Conservation (phyloP, 768 basidiomycete genomes). For the Phanerochaete sordida region DNA sequence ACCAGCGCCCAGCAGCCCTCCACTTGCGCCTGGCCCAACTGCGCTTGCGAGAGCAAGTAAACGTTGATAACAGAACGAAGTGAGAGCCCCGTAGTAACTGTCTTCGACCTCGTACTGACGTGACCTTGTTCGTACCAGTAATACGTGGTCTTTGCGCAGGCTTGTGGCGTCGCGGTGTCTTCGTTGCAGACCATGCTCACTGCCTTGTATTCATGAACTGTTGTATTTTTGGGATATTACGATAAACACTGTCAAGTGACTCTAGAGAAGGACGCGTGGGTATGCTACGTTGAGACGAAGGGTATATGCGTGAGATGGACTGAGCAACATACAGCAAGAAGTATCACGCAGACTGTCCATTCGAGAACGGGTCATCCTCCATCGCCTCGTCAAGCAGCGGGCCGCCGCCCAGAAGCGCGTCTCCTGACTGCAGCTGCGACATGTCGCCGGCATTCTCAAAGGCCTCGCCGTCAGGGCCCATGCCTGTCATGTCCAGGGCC, state of each 20-base stretch:
- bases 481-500: slow-evolving; percentile 57
- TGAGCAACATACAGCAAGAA: background rate
- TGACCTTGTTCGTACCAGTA: background rate
- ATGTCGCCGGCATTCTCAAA: slow-evolving; percentile 53
- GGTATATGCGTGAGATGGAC: too few relatives aligned
- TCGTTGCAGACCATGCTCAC: background rate
- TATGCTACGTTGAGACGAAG: too few relatives aligned
- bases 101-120: too few relatives aligned
- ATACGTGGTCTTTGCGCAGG: background rate
- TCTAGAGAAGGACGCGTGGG: too few relatives aligned
- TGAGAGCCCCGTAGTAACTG: background rate
- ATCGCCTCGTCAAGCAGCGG: slow-evolving; percentile 50
- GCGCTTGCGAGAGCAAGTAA: slow-evolving; percentile 13
- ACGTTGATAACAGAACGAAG: background rate
- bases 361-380: slow-evolving; percentile 51
- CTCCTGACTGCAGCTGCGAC: slow-evolving; percentile 49
- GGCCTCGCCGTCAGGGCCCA: slow-evolving; percentile 63
- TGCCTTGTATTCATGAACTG: background rate
- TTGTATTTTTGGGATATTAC: background rate
- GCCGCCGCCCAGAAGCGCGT: slow-evolving; percentile 54
- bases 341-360: background rate
- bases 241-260: background rate
- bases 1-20: background rate
- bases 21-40: slow-evolving; percentile 14
- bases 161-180: background rate